Evolutionary conservation across 495 filamentous ascomycete genomes (phyloP), one percentile per base, ranked within the genome.

Genomic region (Podospora anserina): DNA sequence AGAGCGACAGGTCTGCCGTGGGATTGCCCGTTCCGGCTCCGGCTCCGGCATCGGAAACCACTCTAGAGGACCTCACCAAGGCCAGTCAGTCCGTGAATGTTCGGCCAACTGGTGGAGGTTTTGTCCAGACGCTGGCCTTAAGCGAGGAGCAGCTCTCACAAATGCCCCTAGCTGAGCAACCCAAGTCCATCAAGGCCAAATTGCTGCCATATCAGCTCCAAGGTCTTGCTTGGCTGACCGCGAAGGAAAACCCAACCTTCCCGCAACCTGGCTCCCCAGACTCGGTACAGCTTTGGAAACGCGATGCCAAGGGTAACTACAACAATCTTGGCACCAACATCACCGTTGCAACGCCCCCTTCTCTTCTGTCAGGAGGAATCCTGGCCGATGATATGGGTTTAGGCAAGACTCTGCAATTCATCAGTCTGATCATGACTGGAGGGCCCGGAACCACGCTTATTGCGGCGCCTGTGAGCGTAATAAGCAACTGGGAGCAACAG

Each of bases 321-420:
- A 83, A 82, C 61, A 95, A 97, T 72, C 80, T 96, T 49, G 92
- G 90, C 34, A 94, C 93, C 2, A 89, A 90, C 69, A 94, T 87
- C 73, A 84, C 88, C 0, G 87, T 85, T 2, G 75, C 75, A 1
- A 76, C 74, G 4, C 76, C 80, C 2, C 92, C 93, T 0, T 71
- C 74, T 4, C 81, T 97, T 20, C 86, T 90, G 1, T 91, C 88
- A 70, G 94, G 94, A 58, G 94, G 93, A 44, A 91, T 97, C 39
- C 81, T 97, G 15, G 92, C 92, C 27, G 94, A 97, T 76, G 94
- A 97, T 70, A 97, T 97, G 94, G 94, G 94, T 3, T 81, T 97
- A 5, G 94, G 94, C 16, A 97, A 98, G 78, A 97, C 94, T 1
- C 83, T 97, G 6, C 91, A 97, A 76, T 86, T 92, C 54, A 95